These are phyloP conservation scores for Volutella citrinella DNA, from an alignment of 2,329 filamentous ascomycete genomes.

Conservation along the genomic window DNA sequence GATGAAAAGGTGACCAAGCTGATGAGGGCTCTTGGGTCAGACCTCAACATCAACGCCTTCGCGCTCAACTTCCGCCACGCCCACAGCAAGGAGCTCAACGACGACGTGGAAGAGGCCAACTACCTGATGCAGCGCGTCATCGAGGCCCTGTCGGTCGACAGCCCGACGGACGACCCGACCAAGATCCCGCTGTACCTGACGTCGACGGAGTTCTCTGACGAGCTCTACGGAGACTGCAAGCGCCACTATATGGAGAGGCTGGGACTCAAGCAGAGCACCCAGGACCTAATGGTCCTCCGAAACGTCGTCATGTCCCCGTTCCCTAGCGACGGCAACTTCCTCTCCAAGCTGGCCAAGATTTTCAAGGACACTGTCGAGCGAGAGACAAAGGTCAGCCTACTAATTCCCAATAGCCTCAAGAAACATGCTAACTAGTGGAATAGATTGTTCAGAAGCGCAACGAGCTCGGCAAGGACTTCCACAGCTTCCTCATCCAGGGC, in stretches of 20 bases:
- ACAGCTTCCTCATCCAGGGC: too few species aligned
- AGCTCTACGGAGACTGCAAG: constrained; percentile 40
- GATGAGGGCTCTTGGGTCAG: constrained; percentile 40
- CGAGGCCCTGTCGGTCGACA: constrained; percentile 39
- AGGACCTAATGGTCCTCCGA: constrained; percentile 41
- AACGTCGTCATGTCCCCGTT: constrained; percentile 49
- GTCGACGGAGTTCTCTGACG: constrained; percentile 38
- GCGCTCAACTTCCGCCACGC: constrained; percentile 40
- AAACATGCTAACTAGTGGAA: too few species aligned
- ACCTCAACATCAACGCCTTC: constrained; percentile 47
- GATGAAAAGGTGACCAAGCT: constrained; percentile 36
- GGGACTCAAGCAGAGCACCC: constrained; percentile 26
- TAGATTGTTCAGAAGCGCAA: too few species aligned
- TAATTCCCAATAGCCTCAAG: too few species aligned
- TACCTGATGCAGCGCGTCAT: constrained; percentile 45
- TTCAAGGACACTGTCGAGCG: too few species aligned
- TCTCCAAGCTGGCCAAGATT: constrained; percentile 31
- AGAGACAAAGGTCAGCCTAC: too few species aligned
- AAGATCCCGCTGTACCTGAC: constrained; percentile 43
- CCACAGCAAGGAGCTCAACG: constrained; percentile 38
- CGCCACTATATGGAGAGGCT: constrained; percentile 40
- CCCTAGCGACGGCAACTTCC: constrained; percentile 37
- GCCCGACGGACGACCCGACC: constrained; percentile 35
- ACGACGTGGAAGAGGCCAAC: constrained; percentile 45
- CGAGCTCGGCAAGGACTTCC: too few species aligned